Base-by-base conservation (phyloP, 1,284 basidiomycete genomes). In the Sanguinoderma infundibulare region DNA sequence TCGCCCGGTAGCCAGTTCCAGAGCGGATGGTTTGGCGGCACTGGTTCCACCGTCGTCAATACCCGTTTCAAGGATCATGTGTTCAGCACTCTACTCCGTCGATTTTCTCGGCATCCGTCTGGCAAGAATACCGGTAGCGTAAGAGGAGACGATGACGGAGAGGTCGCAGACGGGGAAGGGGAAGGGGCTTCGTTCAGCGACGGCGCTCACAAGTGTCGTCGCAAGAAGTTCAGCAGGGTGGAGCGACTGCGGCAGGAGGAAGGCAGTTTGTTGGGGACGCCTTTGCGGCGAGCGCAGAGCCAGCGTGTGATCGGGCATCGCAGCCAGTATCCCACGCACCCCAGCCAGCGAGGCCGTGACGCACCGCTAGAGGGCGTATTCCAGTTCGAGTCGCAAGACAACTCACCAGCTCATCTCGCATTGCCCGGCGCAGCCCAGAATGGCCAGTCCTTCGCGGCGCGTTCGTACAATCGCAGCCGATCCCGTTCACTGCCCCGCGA, bases 51-150 rank as follows among this genome's bases (percentile, higher is more conserved):
- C 1, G 86, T 89, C 49, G 95, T 98, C 59, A 98, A 98, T 74
- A 94, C 91, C 44, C 92, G 87, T 74, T 80, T 98, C 61, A 96
- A 95, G 76, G 95, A 98, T 71, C 94, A 96, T 67, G 93, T 98
- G 49, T 96, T 98, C 73, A 91, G 87, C 58, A 91, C 92, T 14
- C 87, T 98, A 34, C 79, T 98, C 61, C 86, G 88, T 50, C 83
- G 89, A 34, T 85, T 94, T 8, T 69, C 66, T 60, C 81, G 80
- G 32, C 84, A 84, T 57, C 46, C 80, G 78, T 30, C 79, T 36
- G 77, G 79, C 28, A 77, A 79, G 36, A 77, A 78, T 72, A 69
- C 71, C 14, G 64, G 63, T 2, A 68, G 68, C 20, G 59, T 66
- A 17, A 73, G 71, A 39, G 71, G 68, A 24, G 82, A 83, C 28